phyloP scores from a whole-genome alignment of 768 basidiomycete species.

The Lentinula detonsa region DNA sequence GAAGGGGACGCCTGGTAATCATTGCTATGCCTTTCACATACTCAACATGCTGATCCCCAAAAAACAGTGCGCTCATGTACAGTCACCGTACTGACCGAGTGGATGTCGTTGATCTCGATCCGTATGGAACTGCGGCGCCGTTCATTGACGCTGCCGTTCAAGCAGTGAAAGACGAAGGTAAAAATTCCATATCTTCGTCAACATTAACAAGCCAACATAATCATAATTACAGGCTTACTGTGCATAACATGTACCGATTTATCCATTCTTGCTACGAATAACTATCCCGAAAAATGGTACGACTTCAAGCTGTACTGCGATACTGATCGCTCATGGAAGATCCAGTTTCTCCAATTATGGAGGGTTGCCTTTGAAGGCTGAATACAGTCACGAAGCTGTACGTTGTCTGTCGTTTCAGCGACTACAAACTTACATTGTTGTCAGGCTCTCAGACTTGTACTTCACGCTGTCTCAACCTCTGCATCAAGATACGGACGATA shows the following conservation, averaged over 20 bases:
- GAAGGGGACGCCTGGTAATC: conserved; percentile 92
- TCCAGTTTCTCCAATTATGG: conserved; percentile 92
- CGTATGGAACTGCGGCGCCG: conserved; percentile 95
- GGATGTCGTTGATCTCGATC: conserved; percentile 96
- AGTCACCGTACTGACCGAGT: conserved; percentile 77
- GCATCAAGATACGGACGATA: conserved; percentile 91
- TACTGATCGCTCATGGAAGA: not conserved
- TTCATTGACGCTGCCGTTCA: conserved; percentile 96
- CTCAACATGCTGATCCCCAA: not conserved
- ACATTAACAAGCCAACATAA: not conserved
- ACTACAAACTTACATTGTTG: conserved; percentile 2
- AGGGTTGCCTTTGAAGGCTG: conserved; percentile 83
- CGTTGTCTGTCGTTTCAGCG: conserved; percentile 15
- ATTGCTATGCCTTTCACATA: not conserved
- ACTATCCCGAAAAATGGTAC: conserved; percentile 96
- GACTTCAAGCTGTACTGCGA: conserved; percentile 1
- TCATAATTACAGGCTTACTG: conserved; percentile 59
- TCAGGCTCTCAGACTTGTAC: conserved; percentile 87
- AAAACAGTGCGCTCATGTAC: conserved; percentile 80
- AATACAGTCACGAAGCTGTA: conserved; percentile 93
- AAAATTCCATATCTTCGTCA: not conserved
- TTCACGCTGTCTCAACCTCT: conserved; percentile 78
- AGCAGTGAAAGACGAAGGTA: conserved; percentile 81
- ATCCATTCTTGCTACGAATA: conserved; percentile 86
- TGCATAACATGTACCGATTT: conserved; percentile 97